Evolutionary conservation across 129 eudicot genomes (phyloP).

Genomic region (Logfia minima): DNA sequence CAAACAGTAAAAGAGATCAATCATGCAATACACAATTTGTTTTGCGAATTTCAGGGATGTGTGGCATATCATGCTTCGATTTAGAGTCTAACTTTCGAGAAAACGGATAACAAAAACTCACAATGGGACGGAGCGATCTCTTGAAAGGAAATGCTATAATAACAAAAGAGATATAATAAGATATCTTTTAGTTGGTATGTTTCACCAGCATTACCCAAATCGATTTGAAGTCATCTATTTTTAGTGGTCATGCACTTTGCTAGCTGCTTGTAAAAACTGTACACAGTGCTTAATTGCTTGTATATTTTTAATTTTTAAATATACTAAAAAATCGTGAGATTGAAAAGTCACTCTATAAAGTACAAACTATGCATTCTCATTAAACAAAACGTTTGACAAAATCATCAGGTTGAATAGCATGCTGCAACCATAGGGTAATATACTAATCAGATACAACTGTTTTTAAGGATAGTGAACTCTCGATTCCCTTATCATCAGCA

Average conservation of each 20-base stretch:
- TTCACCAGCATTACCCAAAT: not conserved
- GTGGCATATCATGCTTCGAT: too few species aligned
- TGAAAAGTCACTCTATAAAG: not conserved
- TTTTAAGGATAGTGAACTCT: conserved; percentile 54
- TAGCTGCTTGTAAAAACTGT: not conserved
- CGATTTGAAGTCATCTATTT: not conserved
- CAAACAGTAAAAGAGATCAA: too few species aligned
- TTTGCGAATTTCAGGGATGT: too few species aligned
- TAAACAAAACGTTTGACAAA: not conserved
- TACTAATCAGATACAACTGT: conserved; percentile 45
- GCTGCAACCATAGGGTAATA: conserved; percentile 1
- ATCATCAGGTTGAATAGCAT: not conserved
- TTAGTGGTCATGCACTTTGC: not conserved
- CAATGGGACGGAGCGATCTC: not conserved
- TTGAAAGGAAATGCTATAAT: not conserved
- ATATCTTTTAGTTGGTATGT: not conserved
- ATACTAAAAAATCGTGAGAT: not conserved
- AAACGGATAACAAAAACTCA: not conserved
- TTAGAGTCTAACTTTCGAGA: too few species aligned
- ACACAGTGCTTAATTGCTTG: not conserved
- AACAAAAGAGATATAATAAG: not conserved
- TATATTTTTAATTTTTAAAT: too few species aligned
- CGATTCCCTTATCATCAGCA: conserved; percentile 45
- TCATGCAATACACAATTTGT: too few species aligned
- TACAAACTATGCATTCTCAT: not conserved